Conservation (phyloP, 768 basidiomycete genomes). For the Hypholoma fasciculare region DNA sequence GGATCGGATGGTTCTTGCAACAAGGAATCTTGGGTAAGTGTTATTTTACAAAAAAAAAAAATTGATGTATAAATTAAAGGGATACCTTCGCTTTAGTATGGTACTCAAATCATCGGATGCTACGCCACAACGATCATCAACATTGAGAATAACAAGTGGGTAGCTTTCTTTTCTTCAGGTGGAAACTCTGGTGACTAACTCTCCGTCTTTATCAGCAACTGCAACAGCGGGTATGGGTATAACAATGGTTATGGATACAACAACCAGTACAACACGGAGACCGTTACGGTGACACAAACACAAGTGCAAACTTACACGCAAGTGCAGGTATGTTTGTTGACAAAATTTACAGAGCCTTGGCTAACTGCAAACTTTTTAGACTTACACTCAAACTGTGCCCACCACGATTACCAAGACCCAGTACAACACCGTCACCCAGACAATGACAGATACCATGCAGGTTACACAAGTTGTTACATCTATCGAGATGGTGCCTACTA, state of each 20-base stretch:
- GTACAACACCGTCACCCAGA: constrained; percentile 38
- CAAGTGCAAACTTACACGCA: constrained; percentile 9
- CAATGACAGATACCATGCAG: constrained; percentile 42
- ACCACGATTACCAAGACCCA: constrained; percentile 45
- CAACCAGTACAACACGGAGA: constrained; percentile 14
- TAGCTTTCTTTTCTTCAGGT: neutral
- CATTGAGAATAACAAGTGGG: constrained; percentile 24
- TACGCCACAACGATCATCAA: constrained; percentile 68
- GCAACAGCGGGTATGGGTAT: constrained; percentile 10
- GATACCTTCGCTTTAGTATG: constrained; percentile 26
- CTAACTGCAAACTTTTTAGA: constrained; percentile 11
- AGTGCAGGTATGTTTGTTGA: constrained; percentile 5
- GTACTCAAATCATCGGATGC: constrained; percentile 46
- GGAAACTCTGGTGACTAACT: constrained; percentile 3
- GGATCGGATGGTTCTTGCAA: constrained; percentile 54
- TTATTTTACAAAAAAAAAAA: too few species aligned
- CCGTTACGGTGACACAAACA: constrained; percentile 17
- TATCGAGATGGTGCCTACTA: constrained; percentile 58
- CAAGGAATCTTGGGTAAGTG: constrained; percentile 57
- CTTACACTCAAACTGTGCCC: constrained; percentile 34
- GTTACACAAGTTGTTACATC: constrained; percentile 50
- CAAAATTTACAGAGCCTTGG: neutral
- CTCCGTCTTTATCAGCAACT: constrained; percentile 13
- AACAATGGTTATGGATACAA: constrained; percentile 15
- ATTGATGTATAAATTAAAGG: neutral